Evolutionary conservation across 2,329 filamentous ascomycete species (phyloP).

Genomic region (Trichophyton benhamiae): DNA sequence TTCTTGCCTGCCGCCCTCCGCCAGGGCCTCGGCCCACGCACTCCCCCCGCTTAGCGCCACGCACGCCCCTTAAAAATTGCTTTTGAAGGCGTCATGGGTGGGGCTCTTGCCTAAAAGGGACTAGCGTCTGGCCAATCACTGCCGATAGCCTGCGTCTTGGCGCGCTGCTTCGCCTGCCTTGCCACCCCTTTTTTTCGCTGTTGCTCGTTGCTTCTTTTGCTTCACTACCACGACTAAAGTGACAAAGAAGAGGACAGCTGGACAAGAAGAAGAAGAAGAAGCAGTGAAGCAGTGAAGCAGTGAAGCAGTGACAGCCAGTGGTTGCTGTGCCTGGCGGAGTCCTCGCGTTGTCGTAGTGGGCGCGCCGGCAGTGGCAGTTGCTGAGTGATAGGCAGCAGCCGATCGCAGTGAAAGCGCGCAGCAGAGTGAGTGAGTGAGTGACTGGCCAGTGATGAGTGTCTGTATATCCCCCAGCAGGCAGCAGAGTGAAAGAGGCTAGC

Average conservation of each 20-base stretch:
- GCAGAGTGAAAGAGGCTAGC: neutral
- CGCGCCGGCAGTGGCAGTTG: neutral
- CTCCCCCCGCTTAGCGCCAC: slow-evolving; percentile 6
- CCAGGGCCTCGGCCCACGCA: slow-evolving; percentile 6
- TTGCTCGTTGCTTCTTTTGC: neutral
- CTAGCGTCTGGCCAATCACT: slow-evolving; percentile 9
- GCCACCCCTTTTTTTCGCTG: slow-evolving; percentile 4
- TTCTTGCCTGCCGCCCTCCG: slow-evolving; percentile 5
- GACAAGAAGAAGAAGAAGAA: neutral
- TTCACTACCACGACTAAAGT: neutral
- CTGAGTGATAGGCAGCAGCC: too few relatives aligned
- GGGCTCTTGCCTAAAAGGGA: neutral
- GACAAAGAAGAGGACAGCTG: neutral
- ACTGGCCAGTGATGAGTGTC: too few relatives aligned
- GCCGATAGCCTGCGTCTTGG: neutral
- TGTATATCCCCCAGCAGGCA: neutral
- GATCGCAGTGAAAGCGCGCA: too few relatives aligned
- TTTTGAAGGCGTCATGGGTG: slow-evolving; percentile 2
- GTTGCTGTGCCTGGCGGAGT: too few relatives aligned
- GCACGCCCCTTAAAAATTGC: slow-evolving; percentile 8
- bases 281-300: neutral
- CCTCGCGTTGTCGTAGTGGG: too few relatives aligned
- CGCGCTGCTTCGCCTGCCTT: neutral
- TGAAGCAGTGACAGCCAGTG: neutral
- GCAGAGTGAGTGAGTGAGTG: too few relatives aligned